phyloP scores from a whole-genome alignment of 1,139 yeast species.

The Pichia sp. region DNA sequence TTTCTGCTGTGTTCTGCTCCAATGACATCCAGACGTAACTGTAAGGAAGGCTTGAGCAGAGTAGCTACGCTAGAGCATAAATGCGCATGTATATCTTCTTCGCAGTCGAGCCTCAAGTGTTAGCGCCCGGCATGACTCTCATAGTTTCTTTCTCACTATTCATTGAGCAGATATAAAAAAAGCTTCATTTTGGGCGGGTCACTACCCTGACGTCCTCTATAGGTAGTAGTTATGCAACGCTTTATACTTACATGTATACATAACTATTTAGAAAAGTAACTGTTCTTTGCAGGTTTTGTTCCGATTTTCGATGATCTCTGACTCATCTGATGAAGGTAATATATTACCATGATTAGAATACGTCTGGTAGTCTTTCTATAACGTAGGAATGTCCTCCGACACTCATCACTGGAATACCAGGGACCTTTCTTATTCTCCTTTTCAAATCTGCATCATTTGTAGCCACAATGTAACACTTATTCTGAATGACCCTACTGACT shows the following conservation, averaged over 20 bases:
- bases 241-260: not conserved
- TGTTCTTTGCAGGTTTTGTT: not conserved
- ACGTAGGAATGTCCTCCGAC: conserved; percentile 93
- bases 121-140: not conserved
- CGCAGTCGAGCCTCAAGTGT: not conserved
- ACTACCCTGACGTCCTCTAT: no score
- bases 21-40: no score
- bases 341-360: conserved; percentile 46
- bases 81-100: no score
- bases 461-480: conserved; percentile 94
- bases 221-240: no score
- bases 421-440: conserved; percentile 89
- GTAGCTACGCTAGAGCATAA: no score
- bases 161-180: not conserved
- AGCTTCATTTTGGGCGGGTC: no score
- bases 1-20: no score
- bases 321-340: not conserved
- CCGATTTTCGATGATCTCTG: not conserved
- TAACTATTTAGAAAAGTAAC: not conserved
- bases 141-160: not conserved
- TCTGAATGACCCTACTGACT: conserved; percentile 88
- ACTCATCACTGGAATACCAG: conserved; percentile 95
- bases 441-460: conserved; percentile 98
- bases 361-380: conserved; percentile 92
- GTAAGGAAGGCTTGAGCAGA: no score